These are phyloP conservation scores for Volvariella volvacea DNA, from an alignment of 1,284 basidiomycete genomes.

Conservation along the genomic window DNA sequence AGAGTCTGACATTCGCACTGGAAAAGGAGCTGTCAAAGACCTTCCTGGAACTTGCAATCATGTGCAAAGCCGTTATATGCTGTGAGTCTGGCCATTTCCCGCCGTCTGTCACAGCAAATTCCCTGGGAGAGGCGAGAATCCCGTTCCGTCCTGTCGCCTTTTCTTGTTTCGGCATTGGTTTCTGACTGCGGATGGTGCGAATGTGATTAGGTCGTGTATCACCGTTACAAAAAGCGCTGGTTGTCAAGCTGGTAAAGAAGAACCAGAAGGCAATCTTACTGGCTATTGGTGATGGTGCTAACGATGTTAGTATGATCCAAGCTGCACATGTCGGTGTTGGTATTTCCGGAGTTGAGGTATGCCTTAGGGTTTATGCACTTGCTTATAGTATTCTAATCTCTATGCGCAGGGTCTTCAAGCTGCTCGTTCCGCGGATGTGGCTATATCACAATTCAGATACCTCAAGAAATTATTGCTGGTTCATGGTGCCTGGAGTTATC, in stretches of 20 bases:
- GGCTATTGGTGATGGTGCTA: slow-evolving; percentile 96
- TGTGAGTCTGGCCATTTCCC: slow-evolving; percentile 47
- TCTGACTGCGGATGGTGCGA: no score
- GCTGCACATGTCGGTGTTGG: slow-evolving; percentile 97
- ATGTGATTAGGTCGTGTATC: slow-evolving; percentile 82
- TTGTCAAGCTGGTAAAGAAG: slow-evolving; percentile 98
- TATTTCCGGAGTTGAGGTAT: slow-evolving; percentile 93
- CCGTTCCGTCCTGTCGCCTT: no score
- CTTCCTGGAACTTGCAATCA: slow-evolving; percentile 93
- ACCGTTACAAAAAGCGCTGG: slow-evolving; percentile 94
- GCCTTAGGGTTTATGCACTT: neutral
- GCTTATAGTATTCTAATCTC: neutral
- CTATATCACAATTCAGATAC: slow-evolving; percentile 98
- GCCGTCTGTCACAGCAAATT: no score
- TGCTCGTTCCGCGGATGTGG: slow-evolving; percentile 92
- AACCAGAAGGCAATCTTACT: slow-evolving; percentile 88
- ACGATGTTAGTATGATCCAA: slow-evolving; percentile 96
- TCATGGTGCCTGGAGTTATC: slow-evolving; percentile 98
- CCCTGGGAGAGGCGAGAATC: no score
- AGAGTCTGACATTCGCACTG: slow-evolving; percentile 88
- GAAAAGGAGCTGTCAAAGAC: slow-evolving; percentile 87
- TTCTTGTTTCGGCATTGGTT: no score
- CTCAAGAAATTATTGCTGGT: slow-evolving; percentile 94
- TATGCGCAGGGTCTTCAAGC: slow-evolving; percentile 83
- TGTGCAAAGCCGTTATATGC: slow-evolving; percentile 98